Conservation (phyloP, 805 yeast genomes). For the Danielozyma ontarioensis region DNA sequence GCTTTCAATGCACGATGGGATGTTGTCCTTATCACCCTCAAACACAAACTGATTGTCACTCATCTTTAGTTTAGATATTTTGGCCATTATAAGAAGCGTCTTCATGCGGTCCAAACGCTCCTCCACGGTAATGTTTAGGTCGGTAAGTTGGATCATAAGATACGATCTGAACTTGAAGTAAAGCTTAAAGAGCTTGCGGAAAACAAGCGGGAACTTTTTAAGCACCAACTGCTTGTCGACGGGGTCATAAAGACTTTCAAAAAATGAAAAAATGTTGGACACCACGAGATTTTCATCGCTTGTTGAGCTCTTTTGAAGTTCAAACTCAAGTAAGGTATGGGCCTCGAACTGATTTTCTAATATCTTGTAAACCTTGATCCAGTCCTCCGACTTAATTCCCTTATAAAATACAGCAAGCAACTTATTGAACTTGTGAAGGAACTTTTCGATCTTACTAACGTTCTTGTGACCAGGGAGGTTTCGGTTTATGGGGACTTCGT, state of each 20-base stretch:
- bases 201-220: conserved; percentile 59
- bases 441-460: conserved; percentile 48
- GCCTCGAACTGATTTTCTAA: conserved; percentile 66
- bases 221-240: conserved; percentile 32
- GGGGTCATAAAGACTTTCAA: conserved; percentile 52
- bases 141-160: conserved; percentile 60
- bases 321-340: conserved; percentile 54
- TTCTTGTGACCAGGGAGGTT: conserved; percentile 42
- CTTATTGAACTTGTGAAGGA: conserved; percentile 60
- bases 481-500: conserved; percentile 44
- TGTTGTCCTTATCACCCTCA: conserved; percentile 27
- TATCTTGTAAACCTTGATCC: conserved; percentile 72
- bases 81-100: conserved; percentile 58
- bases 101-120: conserved; percentile 67
- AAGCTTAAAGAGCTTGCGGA: conserved; percentile 59
- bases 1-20: conserved; percentile 84
- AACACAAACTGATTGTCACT: conserved; percentile 34
- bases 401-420: conserved; percentile 53
- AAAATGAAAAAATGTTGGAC: conserved; percentile 66
- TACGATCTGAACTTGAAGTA: conserved; percentile 64
- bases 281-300: conserved; percentile 56
- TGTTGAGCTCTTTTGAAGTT: conserved; percentile 30
- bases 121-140: conserved; percentile 49
- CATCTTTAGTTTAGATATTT: conserved; percentile 68
- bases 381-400: conserved; percentile 60